A percentile compares a stretch with the other conserved stretches of the same genome.
Conservation (phyloP, 2,329 filamentous ascomycete species). For the Sarocladium strictum region DNA sequence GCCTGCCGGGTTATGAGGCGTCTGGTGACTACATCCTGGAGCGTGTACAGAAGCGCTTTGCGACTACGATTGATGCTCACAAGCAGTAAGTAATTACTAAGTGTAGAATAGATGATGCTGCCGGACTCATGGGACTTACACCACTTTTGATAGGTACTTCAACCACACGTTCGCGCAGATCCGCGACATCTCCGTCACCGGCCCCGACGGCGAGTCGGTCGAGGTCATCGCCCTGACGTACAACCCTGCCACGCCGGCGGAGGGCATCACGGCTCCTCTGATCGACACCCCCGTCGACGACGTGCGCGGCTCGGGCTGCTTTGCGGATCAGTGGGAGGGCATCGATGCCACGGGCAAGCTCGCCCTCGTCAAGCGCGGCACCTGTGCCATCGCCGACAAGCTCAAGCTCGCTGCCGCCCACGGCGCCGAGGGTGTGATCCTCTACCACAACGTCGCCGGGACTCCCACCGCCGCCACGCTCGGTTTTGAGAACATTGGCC, state of each 20-base stretch:
- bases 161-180: constrained; percentile 38
- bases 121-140: constrained; percentile 24
- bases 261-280: constrained; percentile 26
- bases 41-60: constrained; percentile 4
- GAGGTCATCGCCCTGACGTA: constrained; percentile 37
- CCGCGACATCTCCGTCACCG: constrained; percentile 33
- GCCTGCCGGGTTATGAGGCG: constrained; percentile 43
- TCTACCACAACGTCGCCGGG: constrained; percentile 54
- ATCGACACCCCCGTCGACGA: constrained; percentile 30
- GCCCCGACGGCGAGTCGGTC: constrained; percentile 38
- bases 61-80: neutral
- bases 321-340: constrained; percentile 33
- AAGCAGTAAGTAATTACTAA: neutral
- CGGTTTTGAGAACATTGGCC: constrained; percentile 28
- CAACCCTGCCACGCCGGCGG: constrained; percentile 36
- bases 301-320: constrained; percentile 29
- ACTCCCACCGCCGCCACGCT: constrained; percentile 41
- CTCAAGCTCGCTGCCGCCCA: constrained; percentile 33
- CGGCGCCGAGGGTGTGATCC: constrained; percentile 39
- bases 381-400: constrained; percentile 35
- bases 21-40: constrained; percentile 42
- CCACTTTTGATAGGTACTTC: constrained; percentile 39
- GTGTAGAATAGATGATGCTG: too few relatives aligned
- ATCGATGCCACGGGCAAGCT: constrained; percentile 36
- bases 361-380: constrained; percentile 37